Percentiles rank a stretch among this genome's conserved stretches.
phyloP scores from a whole-genome alignment of 2,329 filamentous ascomycete species.

The Botryotinia narcissicola region DNA sequence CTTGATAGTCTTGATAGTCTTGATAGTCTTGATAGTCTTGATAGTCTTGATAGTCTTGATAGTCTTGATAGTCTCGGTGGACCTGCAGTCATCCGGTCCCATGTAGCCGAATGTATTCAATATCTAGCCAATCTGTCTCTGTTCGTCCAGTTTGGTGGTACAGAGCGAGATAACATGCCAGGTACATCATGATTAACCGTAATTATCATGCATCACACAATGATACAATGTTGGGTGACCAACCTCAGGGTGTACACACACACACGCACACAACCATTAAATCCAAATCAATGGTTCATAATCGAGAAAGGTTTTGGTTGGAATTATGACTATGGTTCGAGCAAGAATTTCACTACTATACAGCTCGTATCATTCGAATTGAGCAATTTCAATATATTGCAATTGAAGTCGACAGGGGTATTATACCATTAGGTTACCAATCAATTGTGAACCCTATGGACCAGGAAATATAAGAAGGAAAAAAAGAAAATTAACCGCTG shows the following conservation, averaged over 20 bases:
- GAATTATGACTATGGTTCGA: neutral
- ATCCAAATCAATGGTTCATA: neutral
- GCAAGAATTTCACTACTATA: neutral
- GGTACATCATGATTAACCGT: neutral
- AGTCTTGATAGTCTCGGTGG: neutral
- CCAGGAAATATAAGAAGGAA: neutral
- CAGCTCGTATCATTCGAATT: neutral
- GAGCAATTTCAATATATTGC: slow-evolving; percentile 2
- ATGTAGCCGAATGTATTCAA: neutral
- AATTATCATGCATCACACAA: neutral
- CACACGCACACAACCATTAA: neutral
- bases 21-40: no score
- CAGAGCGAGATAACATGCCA: neutral
- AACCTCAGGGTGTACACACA: neutral
- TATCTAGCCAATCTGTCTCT: neutral
- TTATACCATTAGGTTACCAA: neutral
- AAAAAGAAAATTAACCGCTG: neutral
- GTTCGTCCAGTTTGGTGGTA: neutral
- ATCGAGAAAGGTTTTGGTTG: neutral
- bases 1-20: no score
- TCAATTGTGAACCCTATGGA: neutral
- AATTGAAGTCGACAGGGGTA: neutral
- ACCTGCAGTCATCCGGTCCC: neutral
- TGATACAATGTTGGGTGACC: neutral
- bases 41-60: neutral